A percentile compares a stretch with the other conserved stretches of the same genome.
phyloP scores from a whole-genome alignment of 345 rosid genomes.

The Citropsis articulata region DNA sequence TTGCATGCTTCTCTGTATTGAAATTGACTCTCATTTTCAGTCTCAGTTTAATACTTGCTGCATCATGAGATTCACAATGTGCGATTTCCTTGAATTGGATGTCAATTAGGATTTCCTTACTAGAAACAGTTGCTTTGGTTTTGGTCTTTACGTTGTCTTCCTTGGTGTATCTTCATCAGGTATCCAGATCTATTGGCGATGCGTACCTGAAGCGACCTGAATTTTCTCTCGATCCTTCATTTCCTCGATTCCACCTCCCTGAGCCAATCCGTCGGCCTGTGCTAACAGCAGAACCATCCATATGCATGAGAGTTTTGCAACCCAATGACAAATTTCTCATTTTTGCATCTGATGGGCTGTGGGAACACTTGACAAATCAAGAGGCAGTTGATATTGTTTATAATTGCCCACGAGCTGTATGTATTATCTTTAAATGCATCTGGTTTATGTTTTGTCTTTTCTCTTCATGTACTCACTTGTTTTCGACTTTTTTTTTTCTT shows the following conservation, averaged over 20 bases:
- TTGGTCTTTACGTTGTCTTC: not conserved
- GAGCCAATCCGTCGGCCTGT: slow-evolving; percentile 77
- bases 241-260: slow-evolving; percentile 78
- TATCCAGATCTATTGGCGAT: slow-evolving; percentile 93
- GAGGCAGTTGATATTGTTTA: slow-evolving; percentile 77
- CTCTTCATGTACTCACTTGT: not conserved
- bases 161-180: slow-evolving; percentile 35
- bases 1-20: not conserved
- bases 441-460: not conserved
- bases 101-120: not conserved
- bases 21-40: not conserved
- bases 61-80: not conserved
- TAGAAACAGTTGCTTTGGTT: not conserved
- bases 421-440: slow-evolving; percentile 13
- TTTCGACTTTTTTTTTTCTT: not conserved
- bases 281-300: slow-evolving; percentile 73
- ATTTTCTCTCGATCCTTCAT: slow-evolving; percentile 80
- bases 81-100: not conserved
- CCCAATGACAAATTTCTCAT: slow-evolving; percentile 78
- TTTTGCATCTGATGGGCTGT: slow-evolving; percentile 96
- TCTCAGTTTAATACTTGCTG: not conserved
- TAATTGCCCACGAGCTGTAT: slow-evolving; percentile 66
- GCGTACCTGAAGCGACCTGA: slow-evolving; percentile 91
- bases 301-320: slow-evolving; percentile 54
- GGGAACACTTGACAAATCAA: slow-evolving; percentile 86